Base-by-base conservation (phyloP, 768 basidiomycete species). In the Rhodotorula kratochvilovae region DNA sequence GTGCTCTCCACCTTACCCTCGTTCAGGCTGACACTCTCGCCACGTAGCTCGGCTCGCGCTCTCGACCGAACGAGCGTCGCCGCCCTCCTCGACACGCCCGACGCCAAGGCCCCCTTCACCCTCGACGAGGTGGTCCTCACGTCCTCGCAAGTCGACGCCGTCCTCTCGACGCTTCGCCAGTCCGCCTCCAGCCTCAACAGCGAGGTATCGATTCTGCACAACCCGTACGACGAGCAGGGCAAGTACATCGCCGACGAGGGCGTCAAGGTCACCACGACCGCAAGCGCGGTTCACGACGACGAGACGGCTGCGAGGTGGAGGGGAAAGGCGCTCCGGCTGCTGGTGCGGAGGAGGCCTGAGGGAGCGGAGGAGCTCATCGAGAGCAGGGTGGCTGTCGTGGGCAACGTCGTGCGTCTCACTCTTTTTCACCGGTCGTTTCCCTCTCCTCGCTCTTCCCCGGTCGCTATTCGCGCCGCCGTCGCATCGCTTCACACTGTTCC, bases 351-450 rank as follows among this genome's bases (percentile, higher is more conserved):
- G 12, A 46, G 53, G n/a, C 66, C 70, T 1, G 61, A 71, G 15
- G 60, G 63, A 0, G 75, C 72, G 3, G 76, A 77, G 73, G 79
- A 81, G 64, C 80, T 81, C 17, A 74, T 80, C 13, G 95, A 99
- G 81, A 92, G 96, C 3, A 86, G 96, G 43, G 92, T 93, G 76
- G 94, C 95, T 0, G 93, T 96, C 4, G 91, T 97, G 11, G 96
- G 96, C 7, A 98, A 96, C 78, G 91, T 93, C 39, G 39, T 39
- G 27, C 55, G 70, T 66, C 12, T 89, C 91, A n/a, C n/a, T n/a
- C n/a, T n/a, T n/a, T n/a, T n/a, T n/a, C n/a, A n/a, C n/a, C n/a
- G n/a, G n/a, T n/a, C n/a, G n/a, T 78, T 65, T n/a, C 13, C 6
- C 8, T 13, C 39, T 39, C 39, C 39, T 13, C 39, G 39, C 39